A percentile compares a stretch with the other conserved stretches of the same genome.
These are phyloP conservation scores for Xylaria hypoxylon DNA, from an alignment of 2,329 filamentous ascomycete genomes.

Conservation along the genomic window DNA sequence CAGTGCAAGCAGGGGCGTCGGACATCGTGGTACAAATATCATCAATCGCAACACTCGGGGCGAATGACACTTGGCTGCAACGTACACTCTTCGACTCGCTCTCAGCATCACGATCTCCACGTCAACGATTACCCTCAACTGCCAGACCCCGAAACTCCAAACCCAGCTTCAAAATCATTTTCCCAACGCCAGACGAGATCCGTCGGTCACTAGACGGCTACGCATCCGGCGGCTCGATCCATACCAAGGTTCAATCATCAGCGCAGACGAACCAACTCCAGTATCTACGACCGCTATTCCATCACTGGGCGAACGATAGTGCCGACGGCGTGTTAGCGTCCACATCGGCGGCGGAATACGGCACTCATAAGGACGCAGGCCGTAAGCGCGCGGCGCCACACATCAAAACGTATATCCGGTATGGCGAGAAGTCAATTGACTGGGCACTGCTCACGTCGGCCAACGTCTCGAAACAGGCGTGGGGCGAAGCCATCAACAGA, in stretches of 20 bases:
- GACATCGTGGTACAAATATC: constrained; percentile 76
- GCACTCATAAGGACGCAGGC: constrained; percentile 61
- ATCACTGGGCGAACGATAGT: constrained; percentile 79
- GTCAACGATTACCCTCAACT: constrained; percentile 22
- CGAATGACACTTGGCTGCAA: constrained; percentile 77
- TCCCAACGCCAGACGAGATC: constrained; percentile 84
- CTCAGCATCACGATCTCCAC: constrained; percentile 43
- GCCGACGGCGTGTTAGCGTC: constrained; percentile 51
- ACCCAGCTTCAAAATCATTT: constrained; percentile 77
- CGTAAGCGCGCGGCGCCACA: constrained; percentile 81
- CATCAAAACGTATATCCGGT: constrained; percentile 89
- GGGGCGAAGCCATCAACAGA: constrained; percentile 74
- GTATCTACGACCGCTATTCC: constrained; percentile 76
- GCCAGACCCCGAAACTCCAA: constrained; percentile 40
- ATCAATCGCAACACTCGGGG: constrained; percentile 82
- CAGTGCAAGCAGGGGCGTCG: constrained; percentile 55
- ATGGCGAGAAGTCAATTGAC: constrained; percentile 68
- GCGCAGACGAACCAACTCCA: constrained; percentile 79
- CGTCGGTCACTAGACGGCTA: constrained; percentile 83
- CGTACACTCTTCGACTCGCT: constrained; percentile 70
- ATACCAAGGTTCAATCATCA: constrained; percentile 78
- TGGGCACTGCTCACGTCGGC: constrained; percentile 92
- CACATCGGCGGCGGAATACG: neutral
- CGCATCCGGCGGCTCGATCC: constrained; percentile 80
- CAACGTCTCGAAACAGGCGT: constrained; percentile 90